Evolutionary conservation across 192 early-diverging fungal genomes (phyloP).

Genomic region (Entomortierella lignicola): DNA sequence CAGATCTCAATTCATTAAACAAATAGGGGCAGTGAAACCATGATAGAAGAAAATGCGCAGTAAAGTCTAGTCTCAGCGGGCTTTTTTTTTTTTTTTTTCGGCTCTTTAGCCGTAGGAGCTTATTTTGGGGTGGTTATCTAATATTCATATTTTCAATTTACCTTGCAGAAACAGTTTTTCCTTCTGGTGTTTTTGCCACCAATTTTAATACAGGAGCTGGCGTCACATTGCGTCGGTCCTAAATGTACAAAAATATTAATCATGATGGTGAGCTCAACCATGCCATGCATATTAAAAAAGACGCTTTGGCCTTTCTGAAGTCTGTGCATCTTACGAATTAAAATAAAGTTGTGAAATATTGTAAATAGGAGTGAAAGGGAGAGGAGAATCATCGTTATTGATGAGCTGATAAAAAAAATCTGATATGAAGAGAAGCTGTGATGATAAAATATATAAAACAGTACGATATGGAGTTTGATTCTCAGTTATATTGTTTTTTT

Average conservation of each 20-base stretch:
- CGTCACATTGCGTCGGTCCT: constrained; percentile 71
- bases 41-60: no score
- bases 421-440: no score
- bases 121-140: neutral
- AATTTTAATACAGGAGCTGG: constrained; percentile 76
- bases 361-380: neutral
- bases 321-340: constrained; percentile 4
- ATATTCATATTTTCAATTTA: constrained; percentile 13
- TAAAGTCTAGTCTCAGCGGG: no score
- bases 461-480: no score
- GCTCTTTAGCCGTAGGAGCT: neutral
- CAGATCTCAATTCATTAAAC: no score
- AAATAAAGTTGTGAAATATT: neutral
- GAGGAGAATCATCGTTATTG: neutral
- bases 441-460: no score
- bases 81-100: neutral
- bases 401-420: no score
- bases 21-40: no score
- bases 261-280: no score
- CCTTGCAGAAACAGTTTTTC: constrained; percentile 41
- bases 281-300: neutral
- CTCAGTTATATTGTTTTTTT: no score
- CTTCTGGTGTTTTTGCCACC: constrained; percentile 53
- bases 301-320: neutral
- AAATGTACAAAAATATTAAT: constrained; percentile 14